phyloP scores from a whole-genome alignment of 1,284 basidiomycete species.

The Boletus nobilissimus region DNA sequence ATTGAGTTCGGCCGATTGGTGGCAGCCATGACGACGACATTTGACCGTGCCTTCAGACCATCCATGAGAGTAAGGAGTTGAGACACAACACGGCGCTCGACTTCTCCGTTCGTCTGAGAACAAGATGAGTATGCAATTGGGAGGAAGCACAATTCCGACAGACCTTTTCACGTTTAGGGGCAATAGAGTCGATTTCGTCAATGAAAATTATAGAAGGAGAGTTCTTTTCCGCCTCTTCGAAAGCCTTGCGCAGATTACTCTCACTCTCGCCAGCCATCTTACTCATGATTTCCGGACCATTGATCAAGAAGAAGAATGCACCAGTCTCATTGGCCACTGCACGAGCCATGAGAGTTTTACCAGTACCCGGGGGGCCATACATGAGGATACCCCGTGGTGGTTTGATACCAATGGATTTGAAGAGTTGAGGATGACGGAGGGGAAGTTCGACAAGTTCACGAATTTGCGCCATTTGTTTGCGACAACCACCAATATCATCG shows the following conservation, averaged over 20 bases:
- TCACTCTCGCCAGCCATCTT: constrained; percentile 99
- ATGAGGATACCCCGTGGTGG: constrained; percentile 97
- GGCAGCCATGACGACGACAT: constrained; percentile 99
- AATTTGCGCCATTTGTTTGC: constrained; percentile 99
- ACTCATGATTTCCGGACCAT: constrained; percentile 99
- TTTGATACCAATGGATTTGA: constrained; percentile 99
- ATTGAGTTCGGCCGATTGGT: constrained; percentile 99
- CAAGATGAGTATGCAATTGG: constrained; percentile 28
- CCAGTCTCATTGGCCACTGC: constrained; percentile 99
- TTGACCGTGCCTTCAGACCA: constrained; percentile 97
- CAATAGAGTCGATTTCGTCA: constrained; percentile 99
- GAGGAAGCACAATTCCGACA: neutral
- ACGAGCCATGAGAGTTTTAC: constrained; percentile 98
- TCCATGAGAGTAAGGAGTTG: constrained; percentile 99
- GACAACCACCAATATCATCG: constrained; percentile 98
- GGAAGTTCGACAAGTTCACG: constrained; percentile 99
- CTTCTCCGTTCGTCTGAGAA: constrained; percentile 93
- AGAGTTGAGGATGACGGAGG: constrained; percentile 97
- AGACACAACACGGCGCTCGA: constrained; percentile 98
- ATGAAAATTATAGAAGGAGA: constrained; percentile 99
- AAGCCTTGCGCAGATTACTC: constrained; percentile 96
- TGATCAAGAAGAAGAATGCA: constrained; percentile 99
- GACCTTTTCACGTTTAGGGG: constrained; percentile 97
- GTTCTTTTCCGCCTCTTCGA: constrained; percentile 99
- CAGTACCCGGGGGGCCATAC: constrained; percentile 96